phyloP scores from a whole-genome alignment of 441 rosid genomes.

The Populus tomentosa region DNA sequence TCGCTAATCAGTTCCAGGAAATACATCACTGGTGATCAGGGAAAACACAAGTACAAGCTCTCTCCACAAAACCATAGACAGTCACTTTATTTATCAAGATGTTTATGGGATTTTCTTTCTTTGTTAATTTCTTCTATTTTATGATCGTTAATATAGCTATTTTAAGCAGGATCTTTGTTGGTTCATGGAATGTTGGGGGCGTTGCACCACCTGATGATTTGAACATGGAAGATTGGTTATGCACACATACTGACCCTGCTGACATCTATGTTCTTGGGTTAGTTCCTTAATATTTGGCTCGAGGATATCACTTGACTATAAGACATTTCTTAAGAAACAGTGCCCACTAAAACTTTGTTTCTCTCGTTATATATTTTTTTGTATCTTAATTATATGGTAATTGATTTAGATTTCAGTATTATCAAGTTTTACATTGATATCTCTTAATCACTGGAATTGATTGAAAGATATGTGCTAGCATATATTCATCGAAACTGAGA shows the following conservation, averaged over 20 bases:
- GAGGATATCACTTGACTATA: background rate
- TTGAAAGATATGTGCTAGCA: too few species aligned
- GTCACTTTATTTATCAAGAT: background rate
- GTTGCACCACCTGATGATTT: constrained; percentile 69
- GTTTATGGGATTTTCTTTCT: background rate
- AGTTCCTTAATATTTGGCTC: background rate
- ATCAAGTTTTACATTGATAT: too few species aligned
- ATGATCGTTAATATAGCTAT: constrained; percentile 6
- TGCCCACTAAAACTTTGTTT: background rate
- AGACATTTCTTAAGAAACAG: background rate
- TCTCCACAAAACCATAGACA: background rate
- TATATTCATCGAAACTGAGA: background rate
- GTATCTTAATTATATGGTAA: too few species aligned
- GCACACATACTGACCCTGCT: constrained; percentile 45
- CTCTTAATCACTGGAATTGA: too few species aligned
- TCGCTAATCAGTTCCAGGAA: background rate
- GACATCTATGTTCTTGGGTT: constrained; percentile 96
- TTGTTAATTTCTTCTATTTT: background rate
- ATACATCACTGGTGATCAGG: background rate
- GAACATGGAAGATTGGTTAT: constrained; percentile 75
- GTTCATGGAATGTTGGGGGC: constrained; percentile 99
- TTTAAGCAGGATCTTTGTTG: constrained; percentile 74
- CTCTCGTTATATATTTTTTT: too few species aligned
- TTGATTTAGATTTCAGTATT: too few species aligned
- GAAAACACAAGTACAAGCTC: background rate